These are phyloP conservation scores for Wallemia ichthyophaga DNA, from an alignment of 1,284 basidiomycete species.

Conservation along the genomic window DNA sequence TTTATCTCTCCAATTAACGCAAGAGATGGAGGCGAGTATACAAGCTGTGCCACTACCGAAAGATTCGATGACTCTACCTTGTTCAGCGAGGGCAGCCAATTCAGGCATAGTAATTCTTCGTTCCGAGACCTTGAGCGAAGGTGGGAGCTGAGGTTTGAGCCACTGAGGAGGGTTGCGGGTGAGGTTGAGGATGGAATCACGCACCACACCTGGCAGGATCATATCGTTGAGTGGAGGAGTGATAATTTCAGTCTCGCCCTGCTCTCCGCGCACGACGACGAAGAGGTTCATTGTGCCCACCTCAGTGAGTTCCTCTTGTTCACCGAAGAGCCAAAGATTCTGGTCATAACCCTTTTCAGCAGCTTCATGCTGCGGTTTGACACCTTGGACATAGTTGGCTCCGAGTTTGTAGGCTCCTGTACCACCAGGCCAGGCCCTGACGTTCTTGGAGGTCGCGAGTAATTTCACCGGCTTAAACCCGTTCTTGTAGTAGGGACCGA, in stretches of 20 bases:
- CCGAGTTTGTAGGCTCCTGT: constrained; percentile 78
- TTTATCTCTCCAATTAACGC: neutral
- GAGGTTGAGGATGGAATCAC: constrained; percentile 62
- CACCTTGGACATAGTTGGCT: constrained; percentile 64
- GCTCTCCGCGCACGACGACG: constrained; percentile 40
- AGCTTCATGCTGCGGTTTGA: constrained; percentile 62
- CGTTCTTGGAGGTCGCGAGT: constrained; percentile 65
- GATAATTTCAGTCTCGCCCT: constrained; percentile 37
- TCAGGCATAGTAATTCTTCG: constrained; percentile 69
- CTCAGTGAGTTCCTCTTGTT: constrained; percentile 54
- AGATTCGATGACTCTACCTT: constrained; percentile 52
- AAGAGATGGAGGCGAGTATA: constrained; percentile 11
- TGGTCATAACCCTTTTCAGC: constrained; percentile 62
- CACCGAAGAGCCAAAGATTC: constrained; percentile 78
- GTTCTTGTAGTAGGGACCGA: constrained; percentile 76
- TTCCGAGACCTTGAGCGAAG: constrained; percentile 42
- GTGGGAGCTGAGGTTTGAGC: constrained; percentile 24
- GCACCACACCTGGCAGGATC: constrained; percentile 85
- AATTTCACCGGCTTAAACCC: constrained; percentile 90
- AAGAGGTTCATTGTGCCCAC: constrained; percentile 96
- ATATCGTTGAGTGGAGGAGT: constrained; percentile 81
- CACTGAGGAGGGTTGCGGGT: constrained; percentile 38
- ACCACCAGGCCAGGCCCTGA: constrained; percentile 70
- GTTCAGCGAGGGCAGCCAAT: constrained; percentile 36
- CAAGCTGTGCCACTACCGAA: constrained; percentile 86